Conservation (phyloP, 306 rosid species). For the Corylus avellana region DNA sequence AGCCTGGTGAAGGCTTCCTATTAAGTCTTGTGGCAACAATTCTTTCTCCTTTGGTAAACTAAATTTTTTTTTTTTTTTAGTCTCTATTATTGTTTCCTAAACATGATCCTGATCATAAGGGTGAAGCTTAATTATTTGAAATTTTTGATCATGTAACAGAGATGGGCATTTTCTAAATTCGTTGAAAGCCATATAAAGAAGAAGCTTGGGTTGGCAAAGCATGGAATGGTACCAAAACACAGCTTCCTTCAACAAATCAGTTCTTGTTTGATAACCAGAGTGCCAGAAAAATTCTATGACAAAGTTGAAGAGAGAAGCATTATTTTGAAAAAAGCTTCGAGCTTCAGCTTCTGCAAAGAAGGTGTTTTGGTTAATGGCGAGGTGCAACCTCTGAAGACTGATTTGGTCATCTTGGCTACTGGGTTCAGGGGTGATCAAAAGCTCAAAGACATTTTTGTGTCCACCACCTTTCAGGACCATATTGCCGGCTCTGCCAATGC, state of each 20-base stretch:
- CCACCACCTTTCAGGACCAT: conserved; percentile 49
- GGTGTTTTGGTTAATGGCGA: conserved; percentile 59
- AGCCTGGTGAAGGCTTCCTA: conserved; percentile 58
- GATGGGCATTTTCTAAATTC: conserved; percentile 57
- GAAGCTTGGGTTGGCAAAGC: conserved; percentile 48
- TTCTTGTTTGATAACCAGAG: conserved; percentile 38
- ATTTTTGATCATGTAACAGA: conserved; percentile 26
- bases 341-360: conserved; percentile 49
- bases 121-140: not conserved
- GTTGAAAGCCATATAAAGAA: conserved; percentile 55
- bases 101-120: not conserved
- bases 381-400: conserved; percentile 31
- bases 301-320: conserved; percentile 67
- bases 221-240: conserved; percentile 69
- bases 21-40: conserved; percentile 50
- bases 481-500: conserved; percentile 37
- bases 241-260: conserved; percentile 49
- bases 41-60: conserved; percentile 62
- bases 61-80: not conserved
- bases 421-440: conserved; percentile 64
- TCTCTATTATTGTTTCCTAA: too few species aligned
- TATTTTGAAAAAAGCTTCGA: conserved; percentile 44
- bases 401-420: conserved; percentile 65
- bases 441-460: conserved; percentile 54
- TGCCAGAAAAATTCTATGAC: conserved; percentile 59